Base-by-base conservation (phyloP, 2,329 filamentous ascomycete genomes). In the Phialophora tarda region DNA sequence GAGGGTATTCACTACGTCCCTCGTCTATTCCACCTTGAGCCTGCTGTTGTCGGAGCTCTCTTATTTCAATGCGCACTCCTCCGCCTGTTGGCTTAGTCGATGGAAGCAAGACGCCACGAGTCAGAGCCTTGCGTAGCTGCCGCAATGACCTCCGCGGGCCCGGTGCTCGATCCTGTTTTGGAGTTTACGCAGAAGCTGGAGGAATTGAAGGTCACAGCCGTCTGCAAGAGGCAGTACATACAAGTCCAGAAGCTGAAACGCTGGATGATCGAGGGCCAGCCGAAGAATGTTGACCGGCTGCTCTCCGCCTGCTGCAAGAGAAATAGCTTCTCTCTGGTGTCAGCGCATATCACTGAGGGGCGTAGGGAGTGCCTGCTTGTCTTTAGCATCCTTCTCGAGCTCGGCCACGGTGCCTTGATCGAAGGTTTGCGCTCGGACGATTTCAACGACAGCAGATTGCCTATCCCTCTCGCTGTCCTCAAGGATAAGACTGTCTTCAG, bases 201-300 rank as follows among this genome's bases (percentile, higher is more conserved):
- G 14, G 11, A 51, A 23, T 26, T 23, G 21, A 51, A 23, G 24
- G 48, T 51, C 48, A 51, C 48, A 3, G 21, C 48, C 24, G 48
- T 51, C 48, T 51, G 48, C 48, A n/a, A n/a, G 38, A 44, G 48
- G 48, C 48, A 28, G 21, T 56, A 56, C 53, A 38, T 56, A 28
- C 53, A 56, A 21, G 53, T 56, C 2, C 21, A 23, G 53, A 34
- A 56, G 26, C 53, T 56, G 53, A 11, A 28, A 24, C 23, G 28
- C 28, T 56, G 53, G 53, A 23, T 56, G 53, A 8, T 26, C 10
- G 53, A 56, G 14, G 28, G 28, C 4, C 28, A 28, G 21, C 53
- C 53, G 26, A 56, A 24, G 4, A 26, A 28, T 11, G 53, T 28
- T 28, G 53, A 56, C 28, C 53, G n/a, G 14, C 28, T 23, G 4